phyloP scores from a whole-genome alignment of 148 eudicot species.

The Chenopodium album region DNA sequence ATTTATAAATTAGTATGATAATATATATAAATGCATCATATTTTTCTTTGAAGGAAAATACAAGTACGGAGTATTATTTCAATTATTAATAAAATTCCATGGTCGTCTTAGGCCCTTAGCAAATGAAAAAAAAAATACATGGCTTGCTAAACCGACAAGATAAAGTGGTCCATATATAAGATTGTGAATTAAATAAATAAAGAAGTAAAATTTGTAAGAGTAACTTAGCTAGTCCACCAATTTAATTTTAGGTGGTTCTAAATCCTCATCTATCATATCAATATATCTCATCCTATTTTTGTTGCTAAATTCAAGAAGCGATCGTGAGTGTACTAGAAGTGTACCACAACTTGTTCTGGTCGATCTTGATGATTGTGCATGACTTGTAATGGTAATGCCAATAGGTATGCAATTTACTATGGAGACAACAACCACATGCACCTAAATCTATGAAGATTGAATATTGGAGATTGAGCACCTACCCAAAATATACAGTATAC shows the following conservation, averaged over 20 bases:
- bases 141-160: no score
- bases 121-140: no score
- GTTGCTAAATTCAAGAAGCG: not conserved
- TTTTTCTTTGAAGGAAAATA: no score
- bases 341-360: constrained; percentile 17
- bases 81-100: no score
- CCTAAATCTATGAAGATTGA: not conserved
- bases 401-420: not conserved
- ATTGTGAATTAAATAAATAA: no score
- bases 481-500: not conserved
- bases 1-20: no score
- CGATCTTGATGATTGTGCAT: not conserved
- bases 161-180: no score
- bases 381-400: not conserved
- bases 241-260: constrained; percentile 3
- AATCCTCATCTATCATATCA: not conserved
- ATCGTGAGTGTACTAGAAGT: constrained; percentile 13
- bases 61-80: no score
- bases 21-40: no score
- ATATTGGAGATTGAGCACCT: not conserved
- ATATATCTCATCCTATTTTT: not conserved
- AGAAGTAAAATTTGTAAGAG: no score
- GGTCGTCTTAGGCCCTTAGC: no score
- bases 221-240: no score
- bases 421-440: not conserved